Base-by-base conservation (phyloP, 495 filamentous ascomycete species). In the Hypoxylon subgilvum region DNA sequence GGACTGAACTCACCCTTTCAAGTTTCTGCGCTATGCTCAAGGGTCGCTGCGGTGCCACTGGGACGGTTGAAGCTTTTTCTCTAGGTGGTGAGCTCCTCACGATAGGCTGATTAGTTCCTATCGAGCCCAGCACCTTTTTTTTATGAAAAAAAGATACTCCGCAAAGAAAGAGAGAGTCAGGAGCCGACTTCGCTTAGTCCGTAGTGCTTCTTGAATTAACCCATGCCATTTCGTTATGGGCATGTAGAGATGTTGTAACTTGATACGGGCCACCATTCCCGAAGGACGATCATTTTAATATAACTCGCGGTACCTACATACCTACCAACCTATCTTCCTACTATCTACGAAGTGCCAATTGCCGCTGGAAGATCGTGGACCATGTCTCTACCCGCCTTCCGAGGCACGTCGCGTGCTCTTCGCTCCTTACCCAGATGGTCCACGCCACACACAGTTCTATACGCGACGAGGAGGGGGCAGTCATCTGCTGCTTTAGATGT, bases 401-500 rank as follows among this genome's bases (percentile, higher is more conserved):
- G 66, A 48, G 57, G 68, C 50, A 63, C 70, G 30, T 65, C 68
- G 52, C 61, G 61, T 44, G 58, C 58, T 19, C 57, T 72, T 27
- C 70, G 68, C 10, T 49, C 53, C 6, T 42, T 58, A 4, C 21
- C 63, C 6, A 54, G 40, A 39, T 51, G 38, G 49, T 21, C 52
- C n/a, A 47, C 44, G 4, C n/a, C 55, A 23, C 19, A 50, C 2
- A 56, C 55, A 13, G 10, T 63, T 38, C 71, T 56, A 66, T 66
- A 63, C 45, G 40, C 57, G 27, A 51, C 70, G 23, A 69, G 69
- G 66, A 74, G 78, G 59, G 78, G 74, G 17, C 75, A 76, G 58
- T 79, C 72, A 6, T 74, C 82, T 14, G 69, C 79, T 61, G 76
- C 76, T 14, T 73, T 72, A 27, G 85, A 90, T 46, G 74, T 77